Base-by-base conservation (phyloP, 371 early-diverging fungal genomes). In the Dinochytrium kinnereticum region DNA sequence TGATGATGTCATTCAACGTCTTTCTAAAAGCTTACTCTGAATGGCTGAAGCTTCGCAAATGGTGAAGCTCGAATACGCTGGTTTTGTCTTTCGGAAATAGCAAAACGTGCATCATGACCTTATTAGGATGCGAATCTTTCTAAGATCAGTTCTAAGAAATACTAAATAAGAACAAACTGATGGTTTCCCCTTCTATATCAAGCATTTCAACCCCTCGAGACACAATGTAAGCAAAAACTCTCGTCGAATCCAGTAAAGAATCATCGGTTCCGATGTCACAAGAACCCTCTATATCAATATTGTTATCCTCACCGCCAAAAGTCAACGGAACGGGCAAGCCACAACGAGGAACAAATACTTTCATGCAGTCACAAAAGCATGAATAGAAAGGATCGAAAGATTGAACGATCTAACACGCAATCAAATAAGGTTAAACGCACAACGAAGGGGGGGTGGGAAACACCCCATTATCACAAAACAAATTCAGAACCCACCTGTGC, bases 281-380 rank as follows among this genome's bases (percentile, higher is more conserved):
- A 44, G 7, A 44, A 19, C 19, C 44, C 7, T 7, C 44, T 13
- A 44, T 19, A 44, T 44, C 44, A 7, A 44, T 44, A 44, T 44
- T 44, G 7, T 7, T 44, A 7, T 44, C 44, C 19, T 13, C 19
- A 44, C 69, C 71, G n/a, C n/a, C n/a, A n/a, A n/a, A n/a, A n/a
- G n/a, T n/a, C n/a, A n/a, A n/a, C 39, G 87, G 68, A 74, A 78
- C 33, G 50, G 83, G 83, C 36, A 82, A 82, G 59, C 94, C 94
- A 24, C 90, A 73, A 78, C 86, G 89, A 51, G 84, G 77, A 21
- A 95, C 86, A 72, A 67, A 2, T 5, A 94, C 92, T 80, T 94
- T 94, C 66, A 89, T 92, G 74, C 93, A 94, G 79, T 96, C 96
- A 81, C 95, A 95, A 77, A 95, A 96, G 28, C 92, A 94, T 31